Base-by-base conservation (phyloP, 2,329 filamentous ascomycete genomes). In the Fusarium humuli region DNA sequence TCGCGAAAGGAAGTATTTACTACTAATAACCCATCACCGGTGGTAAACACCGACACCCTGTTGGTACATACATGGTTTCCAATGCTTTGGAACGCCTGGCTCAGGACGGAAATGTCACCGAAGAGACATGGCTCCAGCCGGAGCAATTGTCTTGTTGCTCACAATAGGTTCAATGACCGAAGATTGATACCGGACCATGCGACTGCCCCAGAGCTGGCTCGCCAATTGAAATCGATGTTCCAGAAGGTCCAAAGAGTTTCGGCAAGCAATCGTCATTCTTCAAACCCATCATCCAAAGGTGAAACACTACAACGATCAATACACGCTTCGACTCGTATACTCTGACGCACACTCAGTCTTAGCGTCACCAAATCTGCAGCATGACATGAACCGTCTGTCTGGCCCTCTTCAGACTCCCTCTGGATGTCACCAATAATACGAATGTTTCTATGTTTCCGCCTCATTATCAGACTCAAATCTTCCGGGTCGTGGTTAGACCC, bases 161-260 rank as follows among this genome's bases (percentile, higher is more conserved):
- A 46, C 13, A 55, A 40, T 29, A 32, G 55, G 54, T 34, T 45
- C 37, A n/a, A 67, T 30, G 34, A 27, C 57, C 54, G 22, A 42
- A 44, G 25, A 44, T 47, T 37, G 41, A 52, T 30, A 50, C 65
- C 53, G 37, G 56, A 57, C 65, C 52, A 65, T 70, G 61, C 40
- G 32, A 61, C 58, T 11, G 42, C 61, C 65, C 63, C 69, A 57
- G 60, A 66, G 60, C 57, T 60, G 63, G 63, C 65, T 71, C 63
- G 59, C 48, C 65, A 69, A 64, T 37, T 37, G 60, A 68, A 57
- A 53, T 71, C 47, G 44, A 67, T 46, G 61, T 76, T 76, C 74
- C 74, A 76, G 74, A 76, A 75, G 65, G 64, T 65, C 70, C 65
- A 69, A 58, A 65, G 23, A 60, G 32, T 37, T 52, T 62, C 50